Conservation (phyloP, 148 eudicot genomes). For the Cornus kousa region DNA sequence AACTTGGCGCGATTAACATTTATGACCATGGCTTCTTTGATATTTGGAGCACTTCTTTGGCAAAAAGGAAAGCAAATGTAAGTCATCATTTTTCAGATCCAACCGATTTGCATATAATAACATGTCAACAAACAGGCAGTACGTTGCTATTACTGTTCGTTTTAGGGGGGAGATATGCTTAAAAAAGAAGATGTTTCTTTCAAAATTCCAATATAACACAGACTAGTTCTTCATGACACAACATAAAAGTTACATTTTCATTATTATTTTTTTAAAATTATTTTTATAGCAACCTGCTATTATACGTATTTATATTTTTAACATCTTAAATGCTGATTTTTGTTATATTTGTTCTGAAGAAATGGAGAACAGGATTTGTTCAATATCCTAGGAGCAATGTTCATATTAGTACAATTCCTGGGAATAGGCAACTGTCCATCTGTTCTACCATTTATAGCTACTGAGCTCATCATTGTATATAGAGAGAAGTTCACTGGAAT, state of each 20-base stretch:
- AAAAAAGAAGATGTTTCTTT: no score
- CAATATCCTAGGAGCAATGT: slow-evolving; percentile 26
- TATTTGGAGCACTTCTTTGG: slow-evolving; percentile 38
- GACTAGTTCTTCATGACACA: no score
- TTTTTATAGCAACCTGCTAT: not conserved
- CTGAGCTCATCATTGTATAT: slow-evolving; percentile 13
- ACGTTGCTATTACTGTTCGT: no score
- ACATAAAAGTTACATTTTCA: no score
- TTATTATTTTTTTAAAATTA: no score
- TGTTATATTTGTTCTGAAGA: slow-evolving; percentile 1
- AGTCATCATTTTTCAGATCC: not conserved
- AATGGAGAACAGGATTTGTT: slow-evolving; percentile 21
- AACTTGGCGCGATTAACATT: slow-evolving; percentile 25
- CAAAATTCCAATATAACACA: no score
- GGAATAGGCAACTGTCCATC: slow-evolving; percentile 27
- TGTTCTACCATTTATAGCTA: slow-evolving; percentile 18
- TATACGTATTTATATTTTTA: not conserved
- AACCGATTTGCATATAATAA: no score
- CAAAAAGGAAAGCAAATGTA: slow-evolving; percentile 30
- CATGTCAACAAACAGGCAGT: no score
- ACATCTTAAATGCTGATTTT: not conserved
- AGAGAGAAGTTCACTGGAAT: no score
- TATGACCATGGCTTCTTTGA: slow-evolving; percentile 20
- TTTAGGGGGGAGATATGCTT: not conserved
- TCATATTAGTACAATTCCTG: slow-evolving; percentile 1